These are phyloP conservation scores for Chimonanthus praecox DNA, from an alignment of 164 flowering plant species.

Conservation along the genomic window DNA sequence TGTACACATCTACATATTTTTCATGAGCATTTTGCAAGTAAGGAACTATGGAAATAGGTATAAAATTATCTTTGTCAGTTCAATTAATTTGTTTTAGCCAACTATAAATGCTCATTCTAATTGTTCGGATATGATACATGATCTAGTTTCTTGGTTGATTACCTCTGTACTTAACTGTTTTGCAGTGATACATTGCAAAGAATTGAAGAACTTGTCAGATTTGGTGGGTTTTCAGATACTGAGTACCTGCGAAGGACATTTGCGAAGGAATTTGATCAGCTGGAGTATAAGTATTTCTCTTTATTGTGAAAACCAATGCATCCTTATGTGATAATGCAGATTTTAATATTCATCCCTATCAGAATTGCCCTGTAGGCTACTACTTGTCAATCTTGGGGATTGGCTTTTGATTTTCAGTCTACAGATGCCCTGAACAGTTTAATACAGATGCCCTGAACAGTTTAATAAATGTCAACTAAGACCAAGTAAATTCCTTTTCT, in stretches of 20 bases:
- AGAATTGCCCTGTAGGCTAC: not conserved
- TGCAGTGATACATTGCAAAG: conserved; percentile 66
- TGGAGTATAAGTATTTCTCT: conserved; percentile 59
- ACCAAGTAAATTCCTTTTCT: not conserved
- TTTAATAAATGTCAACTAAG: not conserved
- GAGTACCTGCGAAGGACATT: conserved; percentile 63
- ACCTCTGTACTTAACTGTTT: not conserved
- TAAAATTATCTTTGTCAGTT: not conserved
- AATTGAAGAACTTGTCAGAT: conserved; percentile 55
- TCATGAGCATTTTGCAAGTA: not conserved
- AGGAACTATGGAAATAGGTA: not conserved
- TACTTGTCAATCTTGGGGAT: too few relatives aligned
- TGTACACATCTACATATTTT: too few relatives aligned
- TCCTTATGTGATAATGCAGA: not conserved
- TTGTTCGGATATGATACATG: not conserved
- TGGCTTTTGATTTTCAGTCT: too few relatives aligned
- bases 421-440: not conserved
- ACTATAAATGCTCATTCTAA: not conserved
- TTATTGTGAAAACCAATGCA: not conserved
- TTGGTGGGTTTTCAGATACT: conserved; percentile 86
- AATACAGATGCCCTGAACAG: not conserved
- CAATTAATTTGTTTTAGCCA: not conserved
- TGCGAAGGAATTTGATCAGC: conserved; percentile 69
- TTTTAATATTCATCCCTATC: too few relatives aligned
- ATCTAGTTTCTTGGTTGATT: not conserved